These are phyloP conservation scores for Podospora didyma DNA, from an alignment of 495 filamentous ascomycete species.

Conservation along the genomic window DNA sequence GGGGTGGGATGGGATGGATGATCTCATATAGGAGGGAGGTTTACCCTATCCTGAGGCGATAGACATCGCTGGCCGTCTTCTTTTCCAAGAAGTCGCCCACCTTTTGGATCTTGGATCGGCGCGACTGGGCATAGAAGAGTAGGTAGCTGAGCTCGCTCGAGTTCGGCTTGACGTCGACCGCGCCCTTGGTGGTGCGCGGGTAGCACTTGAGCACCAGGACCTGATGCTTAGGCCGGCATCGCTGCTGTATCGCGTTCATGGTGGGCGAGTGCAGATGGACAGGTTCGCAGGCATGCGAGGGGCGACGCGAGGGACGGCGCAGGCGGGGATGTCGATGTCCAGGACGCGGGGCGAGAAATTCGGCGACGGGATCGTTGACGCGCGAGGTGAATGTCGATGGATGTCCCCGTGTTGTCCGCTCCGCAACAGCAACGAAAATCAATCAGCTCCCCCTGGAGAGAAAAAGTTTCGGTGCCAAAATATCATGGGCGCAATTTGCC, in stretches of 20 bases:
- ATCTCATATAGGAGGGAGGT: conserved; percentile 25
- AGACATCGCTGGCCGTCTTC: conserved; percentile 83
- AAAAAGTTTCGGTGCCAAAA: conserved; percentile 7
- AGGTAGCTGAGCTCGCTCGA: conserved; percentile 92
- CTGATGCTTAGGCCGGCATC: conserved; percentile 85
- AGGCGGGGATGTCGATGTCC: background rate
- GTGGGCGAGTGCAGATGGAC: conserved; percentile 12
- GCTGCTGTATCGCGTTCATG: conserved; percentile 56
- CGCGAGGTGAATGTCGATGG: background rate
- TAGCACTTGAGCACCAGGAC: conserved; percentile 91
- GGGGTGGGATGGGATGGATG: background rate
- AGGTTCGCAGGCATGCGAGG: background rate
- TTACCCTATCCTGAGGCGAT: conserved; percentile 74
- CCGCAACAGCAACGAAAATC: background rate
- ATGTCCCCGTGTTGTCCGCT: background rate
- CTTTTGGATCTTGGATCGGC: conserved; percentile 89
- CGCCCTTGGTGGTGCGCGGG: conserved; percentile 81
- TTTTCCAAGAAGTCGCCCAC: conserved; percentile 88
- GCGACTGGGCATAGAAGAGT: conserved; percentile 90
- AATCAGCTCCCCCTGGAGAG: background rate
- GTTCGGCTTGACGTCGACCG: conserved; percentile 86
- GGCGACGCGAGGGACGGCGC: background rate
- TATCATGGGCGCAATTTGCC: conserved; percentile 8
- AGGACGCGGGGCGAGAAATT: background rate
- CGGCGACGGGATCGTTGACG: background rate